phyloP scores from a whole-genome alignment of 257 asterid genomes.

The Solanum dulcamara region DNA sequence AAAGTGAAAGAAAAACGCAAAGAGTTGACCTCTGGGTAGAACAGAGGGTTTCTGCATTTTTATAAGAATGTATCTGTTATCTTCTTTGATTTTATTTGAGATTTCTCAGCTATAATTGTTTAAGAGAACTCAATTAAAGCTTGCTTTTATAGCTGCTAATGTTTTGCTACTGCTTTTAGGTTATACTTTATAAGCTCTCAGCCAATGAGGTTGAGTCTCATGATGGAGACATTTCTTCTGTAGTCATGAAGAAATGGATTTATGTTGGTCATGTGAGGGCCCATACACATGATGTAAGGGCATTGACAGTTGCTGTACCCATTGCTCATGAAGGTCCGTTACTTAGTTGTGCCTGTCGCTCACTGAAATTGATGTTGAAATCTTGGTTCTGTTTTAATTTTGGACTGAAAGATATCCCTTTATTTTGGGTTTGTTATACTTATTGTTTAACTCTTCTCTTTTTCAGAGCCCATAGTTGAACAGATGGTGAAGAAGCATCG shows the following conservation, averaged over 20 bases:
- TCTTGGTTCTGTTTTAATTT: not conserved
- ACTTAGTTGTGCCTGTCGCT: not conserved
- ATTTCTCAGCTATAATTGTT: not conserved
- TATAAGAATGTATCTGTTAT: not conserved
- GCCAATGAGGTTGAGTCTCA: slow-evolving; percentile 32
- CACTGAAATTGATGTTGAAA: not conserved
- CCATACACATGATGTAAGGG: slow-evolving; percentile 93
- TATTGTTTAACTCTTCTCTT: not conserved
- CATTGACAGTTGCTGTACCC: slow-evolving; percentile 82
- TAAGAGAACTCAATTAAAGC: not conserved
- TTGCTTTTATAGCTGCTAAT: not conserved
- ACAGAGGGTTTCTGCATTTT: not conserved
- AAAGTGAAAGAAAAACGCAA: not conserved
- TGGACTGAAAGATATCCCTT: not conserved
- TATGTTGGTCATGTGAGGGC: slow-evolving; percentile 67
- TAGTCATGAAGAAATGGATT: slow-evolving; percentile 57
- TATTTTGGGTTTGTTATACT: not conserved
- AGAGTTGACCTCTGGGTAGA: not conserved
- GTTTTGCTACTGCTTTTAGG: slow-evolving; percentile 25
- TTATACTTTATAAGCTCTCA: slow-evolving; percentile 72
- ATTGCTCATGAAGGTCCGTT: slow-evolving; percentile 66
- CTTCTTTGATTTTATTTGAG: not conserved
- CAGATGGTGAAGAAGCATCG: slow-evolving; percentile 46
- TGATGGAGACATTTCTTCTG: slow-evolving; percentile 19
- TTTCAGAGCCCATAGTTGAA: slow-evolving; percentile 41